Evolutionary conservation across 2,329 filamentous ascomycete genomes (phyloP), one percentile per base, ranked within the genome.

Genomic region (Beauveria asiatica): DNA sequence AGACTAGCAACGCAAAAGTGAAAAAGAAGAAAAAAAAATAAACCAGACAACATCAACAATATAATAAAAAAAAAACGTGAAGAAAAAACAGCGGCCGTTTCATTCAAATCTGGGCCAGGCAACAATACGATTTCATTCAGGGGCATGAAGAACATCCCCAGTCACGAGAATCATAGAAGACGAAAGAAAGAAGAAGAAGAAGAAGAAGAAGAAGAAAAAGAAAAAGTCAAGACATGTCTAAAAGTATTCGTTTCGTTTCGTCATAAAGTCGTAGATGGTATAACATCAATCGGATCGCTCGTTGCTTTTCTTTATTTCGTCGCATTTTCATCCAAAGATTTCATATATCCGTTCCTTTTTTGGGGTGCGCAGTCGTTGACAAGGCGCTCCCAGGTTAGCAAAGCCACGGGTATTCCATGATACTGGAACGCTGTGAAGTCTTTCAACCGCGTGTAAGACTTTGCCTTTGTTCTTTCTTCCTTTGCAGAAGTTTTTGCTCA

Each of bases 371-470:
- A n/a, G 19, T 13, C n/a, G 25, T 54, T 17, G 46, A 44, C 25
- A 19, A 52, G 50, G 30, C 6, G 3, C 41, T 19, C 33, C 42
- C 17, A 11, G 21, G 6, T 13, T 27, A 37, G 16, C 57, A 44
- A 60, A 59, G 41, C 57, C 51, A 60, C 64, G 67, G 66, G 65
- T 68, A 33, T 70, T 71, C 67, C 70, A 46, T 67, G 68, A 60
- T 66, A 63, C 39, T 46, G 65, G 67, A 67, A 70, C 67, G 71
- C 71, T 68, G 71, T 67, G 72, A 73, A 74, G 73, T 71, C 64
- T 72, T 73, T 70, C 71, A 71, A 73, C 67, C 71, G 66, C 67
- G 62, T 72, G 62, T 72, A 71, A 69, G 56, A 39, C 46, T 33
- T 37, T 50, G 25, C 13, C 41, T 30, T 27, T 25, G 25, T 9